Evolutionary conservation across 1,284 basidiomycete species (phyloP).

Genomic region (Phellinidium pouzarii): DNA sequence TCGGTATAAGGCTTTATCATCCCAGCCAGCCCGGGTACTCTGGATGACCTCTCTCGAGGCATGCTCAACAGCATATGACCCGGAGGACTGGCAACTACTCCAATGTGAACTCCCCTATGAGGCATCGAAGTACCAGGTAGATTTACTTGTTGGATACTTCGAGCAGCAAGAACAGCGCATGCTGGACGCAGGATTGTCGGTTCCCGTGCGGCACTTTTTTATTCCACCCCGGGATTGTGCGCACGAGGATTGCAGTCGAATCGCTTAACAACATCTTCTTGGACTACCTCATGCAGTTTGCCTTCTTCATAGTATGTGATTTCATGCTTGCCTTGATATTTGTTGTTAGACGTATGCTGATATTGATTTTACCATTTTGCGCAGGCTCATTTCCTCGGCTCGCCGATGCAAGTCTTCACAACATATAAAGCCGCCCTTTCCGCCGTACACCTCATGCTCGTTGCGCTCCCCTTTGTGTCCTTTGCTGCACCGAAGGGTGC

Average conservation of each 20-base stretch:
- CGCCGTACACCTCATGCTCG: constrained; percentile 55
- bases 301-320: constrained; percentile 66
- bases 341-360: neutral
- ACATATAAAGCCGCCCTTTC: constrained; percentile 60
- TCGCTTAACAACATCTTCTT: constrained; percentile 44
- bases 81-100: constrained; percentile 69
- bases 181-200: constrained; percentile 24
- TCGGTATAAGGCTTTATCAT: constrained; percentile 8
- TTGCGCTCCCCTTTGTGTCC: constrained; percentile 42
- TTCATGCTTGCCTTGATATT: neutral
- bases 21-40: constrained; percentile 54
- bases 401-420: constrained; percentile 52
- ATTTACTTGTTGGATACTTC: constrained; percentile 59
- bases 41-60: constrained; percentile 80
- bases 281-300: constrained; percentile 46
- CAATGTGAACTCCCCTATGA: constrained; percentile 62
- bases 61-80: constrained; percentile 45
- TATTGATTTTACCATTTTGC: neutral
- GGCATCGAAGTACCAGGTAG: constrained; percentile 74
- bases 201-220: constrained; percentile 50
- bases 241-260: constrained; percentile 54
- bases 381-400: constrained; percentile 63
- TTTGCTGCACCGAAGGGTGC: constrained; percentile 15
- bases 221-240: constrained; percentile 69
- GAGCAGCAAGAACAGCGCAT: constrained; percentile 31